These are phyloP conservation scores for Amanita brunnescens DNA, from an alignment of 768 basidiomycete genomes.

Conservation along the genomic window DNA sequence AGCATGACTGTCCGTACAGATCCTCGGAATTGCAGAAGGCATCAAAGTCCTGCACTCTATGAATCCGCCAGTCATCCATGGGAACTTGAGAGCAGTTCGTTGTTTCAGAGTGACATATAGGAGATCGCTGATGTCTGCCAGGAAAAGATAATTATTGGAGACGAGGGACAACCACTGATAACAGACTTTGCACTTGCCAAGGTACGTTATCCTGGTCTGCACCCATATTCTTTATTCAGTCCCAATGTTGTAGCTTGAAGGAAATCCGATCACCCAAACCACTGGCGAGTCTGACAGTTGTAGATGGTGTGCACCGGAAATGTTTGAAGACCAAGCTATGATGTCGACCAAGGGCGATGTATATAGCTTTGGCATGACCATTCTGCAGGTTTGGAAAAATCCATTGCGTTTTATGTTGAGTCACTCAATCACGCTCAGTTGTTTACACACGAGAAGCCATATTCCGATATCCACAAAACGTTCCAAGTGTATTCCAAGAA, in stretches of 20 bases:
- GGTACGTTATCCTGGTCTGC: neutral
- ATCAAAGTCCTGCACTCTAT: neutral
- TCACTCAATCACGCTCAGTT: neutral
- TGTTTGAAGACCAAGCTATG: neutral
- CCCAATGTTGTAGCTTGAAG: neutral
- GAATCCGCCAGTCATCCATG: neutral
- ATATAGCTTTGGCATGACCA: slow-evolving; percentile 1
- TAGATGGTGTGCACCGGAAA: neutral
- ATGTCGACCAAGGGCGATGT: neutral
- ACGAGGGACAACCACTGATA: neutral
- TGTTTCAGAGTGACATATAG: neutral
- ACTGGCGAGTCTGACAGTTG: neutral
- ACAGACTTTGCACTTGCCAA: neutral
- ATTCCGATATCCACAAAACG: neutral
- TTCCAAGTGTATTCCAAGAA: neutral
- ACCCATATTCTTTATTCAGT: neutral
- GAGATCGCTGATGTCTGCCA: neutral
- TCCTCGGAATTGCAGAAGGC: neutral
- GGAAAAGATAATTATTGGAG: neutral
- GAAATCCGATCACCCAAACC: neutral
- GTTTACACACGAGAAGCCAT: neutral
- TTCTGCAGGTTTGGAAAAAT: neutral
- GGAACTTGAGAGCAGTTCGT: neutral
- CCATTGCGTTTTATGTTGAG: neutral
- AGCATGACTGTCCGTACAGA: neutral